A percentile compares a stretch with the other conserved stretches of the same genome.
Conservation (phyloP, 768 basidiomycete species). For the Rubroboletus satanas region DNA sequence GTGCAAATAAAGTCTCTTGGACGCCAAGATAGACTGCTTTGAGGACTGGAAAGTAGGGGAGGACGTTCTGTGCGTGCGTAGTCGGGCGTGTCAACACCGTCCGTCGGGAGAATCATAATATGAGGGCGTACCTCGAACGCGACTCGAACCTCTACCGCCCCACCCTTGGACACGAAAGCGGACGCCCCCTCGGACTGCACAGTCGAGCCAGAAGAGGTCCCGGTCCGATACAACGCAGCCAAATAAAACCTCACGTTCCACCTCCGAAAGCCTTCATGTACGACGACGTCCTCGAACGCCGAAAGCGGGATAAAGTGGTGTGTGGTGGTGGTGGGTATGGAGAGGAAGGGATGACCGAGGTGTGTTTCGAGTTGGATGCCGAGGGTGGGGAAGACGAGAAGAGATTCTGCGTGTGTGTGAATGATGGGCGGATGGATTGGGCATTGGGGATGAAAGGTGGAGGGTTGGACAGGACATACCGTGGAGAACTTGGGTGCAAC, state of each 20-base stretch:
- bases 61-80: constrained; percentile 61
- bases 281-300: constrained; percentile 55
- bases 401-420: constrained; percentile 73
- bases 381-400: constrained; percentile 60
- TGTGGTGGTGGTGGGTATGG: constrained; percentile 27
- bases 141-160: constrained; percentile 42
- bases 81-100: too few relatives aligned
- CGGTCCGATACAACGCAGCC: constrained; percentile 37
- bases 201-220: too few relatives aligned
- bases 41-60: constrained; percentile 62
- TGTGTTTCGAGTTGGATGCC: constrained; percentile 76
- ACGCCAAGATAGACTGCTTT: constrained; percentile 58
- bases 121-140: constrained; percentile 59
- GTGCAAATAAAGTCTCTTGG: constrained; percentile 40
- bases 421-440: too few relatives aligned
- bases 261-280: constrained; percentile 68
- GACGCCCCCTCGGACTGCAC: too few relatives aligned
- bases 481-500: constrained; percentile 44
- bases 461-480: too few relatives aligned
- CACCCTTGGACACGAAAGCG: not conserved
- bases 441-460: not conserved
- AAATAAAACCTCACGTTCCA: constrained; percentile 76
- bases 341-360: constrained; percentile 46
- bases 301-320: constrained; percentile 60
- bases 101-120: too few relatives aligned